Base-by-base conservation (phyloP, 805 yeast species). In the Cyberlindnera japonica region DNA sequence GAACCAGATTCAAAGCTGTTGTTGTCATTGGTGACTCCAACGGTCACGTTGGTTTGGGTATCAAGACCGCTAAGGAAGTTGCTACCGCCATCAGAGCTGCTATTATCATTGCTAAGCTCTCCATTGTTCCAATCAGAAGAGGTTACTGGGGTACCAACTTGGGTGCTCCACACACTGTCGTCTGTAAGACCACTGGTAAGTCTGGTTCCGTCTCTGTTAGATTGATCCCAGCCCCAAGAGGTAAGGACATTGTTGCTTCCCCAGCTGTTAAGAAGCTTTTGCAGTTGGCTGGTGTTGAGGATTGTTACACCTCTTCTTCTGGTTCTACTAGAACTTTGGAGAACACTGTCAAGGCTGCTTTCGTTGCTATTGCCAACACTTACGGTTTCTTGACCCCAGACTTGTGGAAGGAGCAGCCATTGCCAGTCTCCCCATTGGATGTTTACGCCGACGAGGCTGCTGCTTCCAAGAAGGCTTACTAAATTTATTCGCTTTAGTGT, bases 41-140 rank as follows among this genome's bases (percentile, higher is more conserved):
- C 88, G 99, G 99, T 73, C 99, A 93, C 82, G 96, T 93, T 76
- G 99, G 99, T 87, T 84, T 93, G 71, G 99, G 99, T 80, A 89
- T 93, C 80, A 93, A 93, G 89, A 91, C 98, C 72, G 96, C 99
- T 65, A 93, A 93, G 89, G 99, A 93, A 80, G 97, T 93, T 68
- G 99, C 99, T 64, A 89, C 97, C 66, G 98, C 99, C 71, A 93
- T 93, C 80, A 89, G 96, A 79, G 96, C 98, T 64, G 99, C 98
- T 65, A 91, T 93, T 79, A 81, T 89, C 81, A 89, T 93, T 69
- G 99, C 99, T 73, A 93, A 93, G 82, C 83, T 93, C 68, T 84
- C 96, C 61, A 84, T 93, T 75, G 89, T 93, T 71, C 99, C 99
- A 71, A 91, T 93, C 79, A 91, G 99, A 84, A 89, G 99, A 83